Base-by-base conservation (phyloP, 129 eudicot species). In the Ambrosia trifida region DNA sequence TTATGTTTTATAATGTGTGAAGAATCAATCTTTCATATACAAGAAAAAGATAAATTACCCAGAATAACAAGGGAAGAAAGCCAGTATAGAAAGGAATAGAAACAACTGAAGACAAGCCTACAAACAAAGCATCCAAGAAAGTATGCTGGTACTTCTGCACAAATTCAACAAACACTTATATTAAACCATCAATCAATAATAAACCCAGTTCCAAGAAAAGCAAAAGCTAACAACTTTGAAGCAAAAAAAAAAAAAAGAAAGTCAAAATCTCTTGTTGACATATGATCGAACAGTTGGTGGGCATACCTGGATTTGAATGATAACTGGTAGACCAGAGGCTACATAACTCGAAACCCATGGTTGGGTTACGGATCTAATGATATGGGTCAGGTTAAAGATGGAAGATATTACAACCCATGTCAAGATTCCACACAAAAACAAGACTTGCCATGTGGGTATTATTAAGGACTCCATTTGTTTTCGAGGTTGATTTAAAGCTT, bases 1-100 rank as follows among this genome's bases (percentile, higher is more conserved):
- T 38, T 3, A 38, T 38, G 43, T 38, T 38, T 38, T 3, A 38
- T 38, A 9, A 38, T 38, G 43, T 38, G 43, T 38, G 43, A 38
- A 38, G 10, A 38, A 38, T 38, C 9, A 38, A 38, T 38, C n/a
- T 38, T 61, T 9, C 53, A 46, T 20, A 79, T 4, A 72, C 62
- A 40, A 66, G 13, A 30, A 2, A 47, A 49, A 44, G 28, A 49
- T 35, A 62, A 45, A 63, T 49, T 90, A 95, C 99, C 99, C 99
- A 95, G 81, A 95, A 95, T 28, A 95, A 91, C 73, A 95, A 75
- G 49, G 99, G 99, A 65, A 95, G 96, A 77, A 95, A 95, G 10
- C 85, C 96, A 69, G 99, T 95, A 80, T 95, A 95, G 78, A 95
- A 95, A 62, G 97, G 97, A 52, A 95, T 96, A 64, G 97, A 95